Conservation (phyloP, 139 green algal species). For the Spirogloea muscicola region DNA sequence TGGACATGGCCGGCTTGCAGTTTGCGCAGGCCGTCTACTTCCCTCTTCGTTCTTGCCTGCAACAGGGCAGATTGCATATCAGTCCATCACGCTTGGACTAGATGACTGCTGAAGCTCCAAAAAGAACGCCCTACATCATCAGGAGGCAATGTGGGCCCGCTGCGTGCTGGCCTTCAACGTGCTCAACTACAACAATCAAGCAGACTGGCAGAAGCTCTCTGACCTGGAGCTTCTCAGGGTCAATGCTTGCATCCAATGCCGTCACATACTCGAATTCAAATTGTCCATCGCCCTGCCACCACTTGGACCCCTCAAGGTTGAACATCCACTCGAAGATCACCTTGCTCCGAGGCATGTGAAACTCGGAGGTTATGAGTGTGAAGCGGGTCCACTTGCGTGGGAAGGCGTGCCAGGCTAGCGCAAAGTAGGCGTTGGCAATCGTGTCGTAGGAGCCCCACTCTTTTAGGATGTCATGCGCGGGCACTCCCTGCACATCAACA, state of each 20-base stretch:
- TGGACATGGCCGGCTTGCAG: too few species aligned
- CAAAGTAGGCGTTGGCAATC: constrained; percentile 47
- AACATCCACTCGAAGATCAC: constrained; percentile 52
- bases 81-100: too few species aligned
- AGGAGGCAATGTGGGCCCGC: too few species aligned
- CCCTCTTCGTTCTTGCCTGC: too few species aligned
- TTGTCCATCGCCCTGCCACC: not conserved
- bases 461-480: constrained; percentile 31
- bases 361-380: constrained; percentile 38
- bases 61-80: too few species aligned
- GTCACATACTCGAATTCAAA: constrained; percentile 13
- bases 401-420: constrained; percentile 34
- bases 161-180: too few species aligned
- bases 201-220: too few species aligned
- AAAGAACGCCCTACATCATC: too few species aligned
- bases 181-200: too few species aligned
- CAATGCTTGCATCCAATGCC: constrained; percentile 16
- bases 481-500: constrained; percentile 14
- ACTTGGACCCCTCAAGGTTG: constrained; percentile 12
- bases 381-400: constrained; percentile 32
- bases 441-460: constrained; percentile 51
- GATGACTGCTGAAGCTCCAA: too few species aligned
- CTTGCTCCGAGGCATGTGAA: constrained; percentile 44
- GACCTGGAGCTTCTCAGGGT: constrained; percentile 25
- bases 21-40: too few species aligned